These are phyloP conservation scores for Pichia scutulata DNA, from an alignment of 805 yeast genomes.

Conservation along the genomic window DNA sequence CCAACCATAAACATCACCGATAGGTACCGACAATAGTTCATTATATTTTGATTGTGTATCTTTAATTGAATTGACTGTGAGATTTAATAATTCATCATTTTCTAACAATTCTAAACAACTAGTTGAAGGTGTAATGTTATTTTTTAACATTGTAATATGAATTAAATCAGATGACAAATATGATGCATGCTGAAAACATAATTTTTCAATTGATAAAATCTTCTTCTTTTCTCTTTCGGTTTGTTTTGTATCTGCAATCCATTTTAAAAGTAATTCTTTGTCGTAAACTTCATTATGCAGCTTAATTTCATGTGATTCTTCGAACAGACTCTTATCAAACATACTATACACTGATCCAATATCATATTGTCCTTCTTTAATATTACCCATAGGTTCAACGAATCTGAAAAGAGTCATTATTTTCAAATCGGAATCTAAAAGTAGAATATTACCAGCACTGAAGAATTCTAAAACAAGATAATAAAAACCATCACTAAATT, in stretches of 20 bases:
- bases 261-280: slow-evolving; percentile 27
- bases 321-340: slow-evolving; percentile 49
- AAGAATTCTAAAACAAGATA: slow-evolving; percentile 84
- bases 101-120: slow-evolving; percentile 26
- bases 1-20: slow-evolving; percentile 43
- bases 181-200: slow-evolving; percentile 59
- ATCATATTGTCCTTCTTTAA: slow-evolving; percentile 58
- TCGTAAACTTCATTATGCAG: slow-evolving; percentile 18
- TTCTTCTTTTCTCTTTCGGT: slow-evolving; percentile 34
- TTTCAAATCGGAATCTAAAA: slow-evolving; percentile 60
- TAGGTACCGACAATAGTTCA: slow-evolving; percentile 27
- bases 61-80: slow-evolving; percentile 37
- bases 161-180: slow-evolving; percentile 75
- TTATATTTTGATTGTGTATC: slow-evolving; percentile 39
- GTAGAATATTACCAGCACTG: slow-evolving; percentile 86
- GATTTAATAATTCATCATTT: slow-evolving; percentile 22
- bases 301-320: slow-evolving; percentile 2
- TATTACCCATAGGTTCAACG: slow-evolving; percentile 47
- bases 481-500: slow-evolving; percentile 74
- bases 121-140: slow-evolving; percentile 36
- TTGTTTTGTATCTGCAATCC: slow-evolving; percentile 34
- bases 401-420: slow-evolving; percentile 71
- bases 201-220: slow-evolving; percentile 57
- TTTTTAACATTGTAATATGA: slow-evolving; percentile 43
- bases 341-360: slow-evolving; percentile 65